Conservation (phyloP, 2,329 filamentous ascomycete genomes). For the Aspergillus hortae region DNA sequence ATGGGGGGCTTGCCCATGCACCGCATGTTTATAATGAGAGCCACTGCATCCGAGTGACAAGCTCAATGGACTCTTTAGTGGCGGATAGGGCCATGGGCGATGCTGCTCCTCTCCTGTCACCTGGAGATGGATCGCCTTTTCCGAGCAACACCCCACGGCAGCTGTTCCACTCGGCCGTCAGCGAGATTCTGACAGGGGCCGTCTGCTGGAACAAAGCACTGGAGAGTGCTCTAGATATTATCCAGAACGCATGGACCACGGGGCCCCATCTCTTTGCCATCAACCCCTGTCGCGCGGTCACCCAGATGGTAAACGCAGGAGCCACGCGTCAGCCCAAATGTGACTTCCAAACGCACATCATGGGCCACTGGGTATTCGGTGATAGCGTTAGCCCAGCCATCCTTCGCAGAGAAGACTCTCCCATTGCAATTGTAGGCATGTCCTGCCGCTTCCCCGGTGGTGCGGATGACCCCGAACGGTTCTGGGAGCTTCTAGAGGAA, state of each 20-base stretch:
- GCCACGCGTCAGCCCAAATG: neutral
- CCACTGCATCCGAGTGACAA: constrained; percentile 8
- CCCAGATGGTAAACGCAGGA: constrained; percentile 22
- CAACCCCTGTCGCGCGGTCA: constrained; percentile 23
- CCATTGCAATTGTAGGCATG: constrained; percentile 70
- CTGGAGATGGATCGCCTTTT: constrained; percentile 15
- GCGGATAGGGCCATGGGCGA: neutral
- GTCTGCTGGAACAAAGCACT: constrained; percentile 20
- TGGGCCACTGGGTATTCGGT: constrained; percentile 21
- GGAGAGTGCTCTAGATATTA: constrained; percentile 11
- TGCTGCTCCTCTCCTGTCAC: constrained; percentile 13
- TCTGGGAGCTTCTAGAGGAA: constrained; percentile 68
- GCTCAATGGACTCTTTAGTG: neutral
- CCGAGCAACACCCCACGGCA: constrained; percentile 6
- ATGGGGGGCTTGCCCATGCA: constrained; percentile 35
- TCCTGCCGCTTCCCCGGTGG: constrained; percentile 65
- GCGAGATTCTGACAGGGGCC: constrained; percentile 17
- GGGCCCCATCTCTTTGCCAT: constrained; percentile 24
- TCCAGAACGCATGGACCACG: constrained; percentile 12
- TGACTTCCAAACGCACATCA: constrained; percentile 10
- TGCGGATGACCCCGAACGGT: constrained; percentile 59
- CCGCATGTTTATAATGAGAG: constrained; percentile 44
- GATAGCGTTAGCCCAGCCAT: neutral
- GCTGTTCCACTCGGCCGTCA: constrained; percentile 17
- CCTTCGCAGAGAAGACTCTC: constrained; percentile 2